These are phyloP conservation scores for Purshia tridentata DNA, from an alignment of 306 rosid species.

Conservation along the genomic window DNA sequence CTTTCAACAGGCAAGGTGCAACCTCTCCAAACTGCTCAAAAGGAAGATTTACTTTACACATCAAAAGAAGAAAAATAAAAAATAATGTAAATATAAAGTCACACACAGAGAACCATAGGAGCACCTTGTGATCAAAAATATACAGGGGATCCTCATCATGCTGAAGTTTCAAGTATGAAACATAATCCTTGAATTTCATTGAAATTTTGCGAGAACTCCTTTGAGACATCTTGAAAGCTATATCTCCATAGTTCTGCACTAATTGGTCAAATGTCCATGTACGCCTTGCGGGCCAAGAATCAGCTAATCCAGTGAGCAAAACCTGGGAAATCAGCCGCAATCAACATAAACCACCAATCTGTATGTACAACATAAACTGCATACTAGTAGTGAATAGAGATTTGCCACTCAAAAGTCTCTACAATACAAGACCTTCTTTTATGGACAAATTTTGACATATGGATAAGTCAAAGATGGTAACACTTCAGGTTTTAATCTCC, in stretches of 20 bases:
- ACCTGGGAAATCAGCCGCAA: constrained; percentile 43
- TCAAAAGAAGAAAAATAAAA: background rate
- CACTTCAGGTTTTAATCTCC: background rate
- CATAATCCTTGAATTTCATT: constrained; percentile 86
- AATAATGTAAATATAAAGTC: background rate
- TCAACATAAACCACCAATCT: background rate
- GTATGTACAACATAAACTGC: background rate
- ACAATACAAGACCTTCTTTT: constrained; percentile 14
- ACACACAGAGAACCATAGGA: constrained; percentile 9
- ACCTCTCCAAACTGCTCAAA: constrained; percentile 84
- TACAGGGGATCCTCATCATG: constrained; percentile 96
- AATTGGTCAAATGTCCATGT: constrained; percentile 80
- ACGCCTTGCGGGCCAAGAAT: constrained; percentile 84
- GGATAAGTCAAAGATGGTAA: constrained; percentile 1
- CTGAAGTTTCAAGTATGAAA: constrained; percentile 71
- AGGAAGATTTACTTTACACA: background rate
- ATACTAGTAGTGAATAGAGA: constrained; percentile 17
- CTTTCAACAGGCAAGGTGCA: constrained; percentile 81
- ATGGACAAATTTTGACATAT: constrained; percentile 6
- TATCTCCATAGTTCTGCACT: constrained; percentile 64
- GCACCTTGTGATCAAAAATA: constrained; percentile 93
- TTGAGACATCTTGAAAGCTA: constrained; percentile 81
- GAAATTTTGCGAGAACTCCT: constrained; percentile 56
- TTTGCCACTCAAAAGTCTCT: constrained; percentile 1
- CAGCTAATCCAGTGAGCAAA: constrained; percentile 72